Conservation (phyloP, 2,329 filamentous ascomycete genomes). For the Diaporthe sp. region DNA sequence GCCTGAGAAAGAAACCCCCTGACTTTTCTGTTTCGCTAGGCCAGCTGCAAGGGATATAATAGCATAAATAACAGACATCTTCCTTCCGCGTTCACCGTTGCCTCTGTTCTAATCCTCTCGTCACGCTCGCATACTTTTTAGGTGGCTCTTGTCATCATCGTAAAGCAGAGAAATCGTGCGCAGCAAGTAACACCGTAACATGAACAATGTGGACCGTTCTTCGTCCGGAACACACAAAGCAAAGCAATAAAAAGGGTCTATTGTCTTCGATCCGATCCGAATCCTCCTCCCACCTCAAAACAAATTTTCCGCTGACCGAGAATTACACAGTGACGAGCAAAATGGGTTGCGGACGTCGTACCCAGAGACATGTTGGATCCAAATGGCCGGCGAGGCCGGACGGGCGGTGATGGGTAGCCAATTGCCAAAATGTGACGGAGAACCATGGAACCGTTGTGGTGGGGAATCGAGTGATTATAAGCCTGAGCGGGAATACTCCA, state of each 20-base stretch:
- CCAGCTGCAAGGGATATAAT: constrained; percentile 23
- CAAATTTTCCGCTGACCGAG: not conserved
- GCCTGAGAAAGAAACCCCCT: not conserved
- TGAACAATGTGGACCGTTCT: not conserved
- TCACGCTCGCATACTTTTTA: constrained; percentile 15
- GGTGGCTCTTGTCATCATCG: constrained; percentile 21
- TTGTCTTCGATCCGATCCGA: constrained; percentile 2
- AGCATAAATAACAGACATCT: not conserved
- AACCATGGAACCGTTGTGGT: not conserved
- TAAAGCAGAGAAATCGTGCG: constrained; percentile 23
- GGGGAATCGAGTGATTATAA: constrained; percentile 20
- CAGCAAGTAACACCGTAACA: not conserved
- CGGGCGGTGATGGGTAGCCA: not conserved
- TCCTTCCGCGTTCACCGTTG: constrained; percentile 3
- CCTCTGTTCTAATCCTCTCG: constrained; percentile 8
- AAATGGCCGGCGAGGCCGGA: not conserved
- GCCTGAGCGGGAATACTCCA: not conserved
- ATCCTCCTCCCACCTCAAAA: not conserved
- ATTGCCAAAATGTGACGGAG: not conserved
- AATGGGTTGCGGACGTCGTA: not conserved
- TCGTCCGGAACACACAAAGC: constrained; percentile 12
- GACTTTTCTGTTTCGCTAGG: constrained; percentile 26
- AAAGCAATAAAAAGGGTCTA: constrained; percentile 13
- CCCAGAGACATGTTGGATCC: not conserved
- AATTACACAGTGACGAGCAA: constrained; percentile 11